Evolutionary conservation across 2,329 filamentous ascomycete species (phyloP), one percentile per base, ranked within the genome.

Genomic region (Ascochyta clinopodiicola): DNA sequence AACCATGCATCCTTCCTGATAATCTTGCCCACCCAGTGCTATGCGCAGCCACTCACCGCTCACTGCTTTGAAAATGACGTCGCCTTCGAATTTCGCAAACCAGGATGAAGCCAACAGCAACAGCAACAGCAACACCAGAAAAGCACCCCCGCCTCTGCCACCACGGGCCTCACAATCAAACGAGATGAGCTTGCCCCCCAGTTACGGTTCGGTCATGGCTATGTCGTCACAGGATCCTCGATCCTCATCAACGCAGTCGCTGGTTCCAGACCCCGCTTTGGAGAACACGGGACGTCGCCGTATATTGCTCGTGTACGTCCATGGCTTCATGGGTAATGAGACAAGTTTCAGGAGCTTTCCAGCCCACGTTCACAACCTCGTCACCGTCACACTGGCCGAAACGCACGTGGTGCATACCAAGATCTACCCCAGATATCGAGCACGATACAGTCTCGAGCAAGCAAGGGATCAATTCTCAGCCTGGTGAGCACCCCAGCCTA

Each of bases 271-370:
- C 29, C 65, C 66, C 12, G 63, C 72, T 4, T 37, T 56, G 29
- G 64, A 69, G 13, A 62, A 70, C 25, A 58, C 64, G 9, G 71
- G 74, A n/a, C 72, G 76, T 22, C 78, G 86, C 44, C 83, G 81
- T 24, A 80, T 97, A 22, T 82, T 97, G 1, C 72, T 96, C 21
- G 80, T 96, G 48, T 96, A 92, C 72, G 87, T 96, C 51, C 93
- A 96, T 78, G 92, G 93, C 57, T 96, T 96, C 77, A 89, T 95
- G 82, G 92, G 93, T 46, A 89, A 91, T 56, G 90, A 95, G 73
- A 89, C 89, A 29, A 96, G 90, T 54, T 97, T 97, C 71, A 85
- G 88, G 59, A 91, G 89, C 39, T 96, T 97, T 66, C 93, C 93
- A 0, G 90, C 90, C 7, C 92, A 96, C 77, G 85, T 96, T 4